Evolutionary conservation across 2,329 filamentous ascomycete genomes (phyloP).

Genomic region (Diaporthe helianthi): DNA sequence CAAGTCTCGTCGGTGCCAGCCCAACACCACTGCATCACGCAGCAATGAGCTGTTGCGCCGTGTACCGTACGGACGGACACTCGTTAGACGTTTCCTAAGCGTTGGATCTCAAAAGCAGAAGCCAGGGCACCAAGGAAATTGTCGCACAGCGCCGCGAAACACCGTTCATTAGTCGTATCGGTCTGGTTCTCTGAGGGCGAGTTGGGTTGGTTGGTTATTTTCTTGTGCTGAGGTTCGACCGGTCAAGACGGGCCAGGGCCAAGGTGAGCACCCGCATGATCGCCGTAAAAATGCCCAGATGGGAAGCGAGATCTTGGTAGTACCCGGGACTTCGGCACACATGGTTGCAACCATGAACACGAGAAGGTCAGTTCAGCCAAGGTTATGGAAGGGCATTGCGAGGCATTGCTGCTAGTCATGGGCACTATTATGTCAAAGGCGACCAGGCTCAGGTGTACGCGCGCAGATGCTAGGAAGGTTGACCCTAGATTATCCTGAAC

Average conservation of each 20-base stretch:
- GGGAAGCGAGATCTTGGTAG: slow-evolving; percentile 25
- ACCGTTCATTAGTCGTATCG: neutral
- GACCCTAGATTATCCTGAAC: too few relatives aligned
- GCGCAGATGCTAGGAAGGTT: neutral
- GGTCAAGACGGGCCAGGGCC: slow-evolving; percentile 11
- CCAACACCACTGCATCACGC: neutral
- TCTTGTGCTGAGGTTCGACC: neutral
- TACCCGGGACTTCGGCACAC: slow-evolving; percentile 13
- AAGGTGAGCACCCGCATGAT: slow-evolving; percentile 11
- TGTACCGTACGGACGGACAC: neutral
- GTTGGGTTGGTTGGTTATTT: neutral
- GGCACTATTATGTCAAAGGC: neutral
- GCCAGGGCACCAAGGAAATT: neutral
- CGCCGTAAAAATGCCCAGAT: slow-evolving; percentile 22
- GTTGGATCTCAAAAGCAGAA: neutral
- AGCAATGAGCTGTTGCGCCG: neutral
- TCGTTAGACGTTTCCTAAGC: neutral
- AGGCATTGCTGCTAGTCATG: neutral
- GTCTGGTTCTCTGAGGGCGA: neutral
- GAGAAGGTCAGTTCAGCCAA: neutral
- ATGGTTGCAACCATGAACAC: slow-evolving; percentile 10
- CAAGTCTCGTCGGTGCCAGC: neutral
- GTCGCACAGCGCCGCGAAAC: neutral
- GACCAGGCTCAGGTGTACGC: neutral
- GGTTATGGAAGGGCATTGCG: neutral